These are phyloP conservation scores for Leptodermis oblonga DNA, from an alignment of 257 asterid genomes.

Conservation along the genomic window DNA sequence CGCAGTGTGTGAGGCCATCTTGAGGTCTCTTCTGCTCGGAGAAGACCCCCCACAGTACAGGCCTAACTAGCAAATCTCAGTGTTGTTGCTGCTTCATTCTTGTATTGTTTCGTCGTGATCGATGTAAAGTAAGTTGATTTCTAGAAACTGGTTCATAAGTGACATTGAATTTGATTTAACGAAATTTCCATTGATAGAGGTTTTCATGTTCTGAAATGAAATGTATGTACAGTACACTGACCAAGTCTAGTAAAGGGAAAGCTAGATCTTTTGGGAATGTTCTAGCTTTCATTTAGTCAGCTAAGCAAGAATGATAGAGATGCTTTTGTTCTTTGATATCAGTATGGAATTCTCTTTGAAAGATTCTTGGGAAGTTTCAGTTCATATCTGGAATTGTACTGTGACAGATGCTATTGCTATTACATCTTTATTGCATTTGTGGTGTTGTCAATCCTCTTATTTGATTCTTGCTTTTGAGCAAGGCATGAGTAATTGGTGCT, in stretches of 20 bases:
- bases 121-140: slow-evolving; percentile 38
- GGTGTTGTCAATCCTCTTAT: not conserved
- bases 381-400: not conserved
- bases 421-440: not conserved
- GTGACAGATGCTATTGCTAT: not conserved
- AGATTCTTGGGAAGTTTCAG: not conserved
- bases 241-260: not conserved
- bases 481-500: too few species aligned
- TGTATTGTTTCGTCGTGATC: slow-evolving; percentile 28
- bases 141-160: slow-evolving; percentile 18
- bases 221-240: slow-evolving; percentile 9
- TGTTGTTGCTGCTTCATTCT: slow-evolving; percentile 22
- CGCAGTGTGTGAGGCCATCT: slow-evolving; percentile 79
- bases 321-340: not conserved
- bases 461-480: not conserved
- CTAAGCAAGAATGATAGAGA: not conserved
- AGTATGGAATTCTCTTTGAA: not conserved
- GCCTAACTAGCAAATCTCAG: slow-evolving; percentile 24
- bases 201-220: not conserved
- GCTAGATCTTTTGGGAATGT: not conserved
- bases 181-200: slow-evolving; percentile 4
- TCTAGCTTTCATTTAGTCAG: not conserved
- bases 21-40: slow-evolving; percentile 77
- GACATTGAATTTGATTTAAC: slow-evolving; percentile 22
- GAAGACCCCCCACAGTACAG: slow-evolving; percentile 65